Conservation (phyloP, 495 filamentous ascomycete genomes). For the Penicillium coprophilum region DNA sequence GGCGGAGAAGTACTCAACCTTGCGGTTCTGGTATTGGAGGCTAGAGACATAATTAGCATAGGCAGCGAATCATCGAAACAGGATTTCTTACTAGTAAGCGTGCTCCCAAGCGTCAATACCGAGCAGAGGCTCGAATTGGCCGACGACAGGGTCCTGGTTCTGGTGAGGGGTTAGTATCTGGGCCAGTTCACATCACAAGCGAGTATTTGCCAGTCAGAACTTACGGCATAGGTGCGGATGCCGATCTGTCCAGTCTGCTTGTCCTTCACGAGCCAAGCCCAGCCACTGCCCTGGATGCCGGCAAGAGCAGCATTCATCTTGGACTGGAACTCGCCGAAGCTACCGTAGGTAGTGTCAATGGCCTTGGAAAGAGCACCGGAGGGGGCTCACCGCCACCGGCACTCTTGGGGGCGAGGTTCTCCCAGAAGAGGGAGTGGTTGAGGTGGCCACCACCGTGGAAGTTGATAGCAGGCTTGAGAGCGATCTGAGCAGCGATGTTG, state of each 20-base stretch:
- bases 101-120: conserved; percentile 99
- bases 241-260: conserved; percentile 68
- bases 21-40: conserved; percentile 97
- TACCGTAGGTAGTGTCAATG: conserved; percentile 76
- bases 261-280: conserved; percentile 93
- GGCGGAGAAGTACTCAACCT: conserved; percentile 95
- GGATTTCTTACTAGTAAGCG: conserved; percentile 61
- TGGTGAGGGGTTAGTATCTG: conserved; percentile 26
- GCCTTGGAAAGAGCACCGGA: conserved; percentile 62
- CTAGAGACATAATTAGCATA: conserved; percentile 52
- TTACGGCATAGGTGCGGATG: conserved; percentile 74
- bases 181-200: not conserved
- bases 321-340: conserved; percentile 69
- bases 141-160: conserved; percentile 93
- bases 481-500: conserved; percentile 67
- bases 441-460: conserved; percentile 95
- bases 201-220: conserved; percentile 13
- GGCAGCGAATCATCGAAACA: conserved; percentile 3
- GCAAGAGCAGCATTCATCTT: conserved; percentile 77
- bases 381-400: conserved; percentile 73
- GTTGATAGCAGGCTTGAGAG: conserved; percentile 84
- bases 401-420: conserved; percentile 77
- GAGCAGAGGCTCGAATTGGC: conserved; percentile 79
- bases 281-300: conserved; percentile 90
- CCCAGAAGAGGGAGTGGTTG: conserved; percentile 93